Evolutionary conservation across 192 early-diverging fungal genomes (phyloP), one percentile per base, ranked within the genome.

Genomic region (Coemansia sp.): DNA sequence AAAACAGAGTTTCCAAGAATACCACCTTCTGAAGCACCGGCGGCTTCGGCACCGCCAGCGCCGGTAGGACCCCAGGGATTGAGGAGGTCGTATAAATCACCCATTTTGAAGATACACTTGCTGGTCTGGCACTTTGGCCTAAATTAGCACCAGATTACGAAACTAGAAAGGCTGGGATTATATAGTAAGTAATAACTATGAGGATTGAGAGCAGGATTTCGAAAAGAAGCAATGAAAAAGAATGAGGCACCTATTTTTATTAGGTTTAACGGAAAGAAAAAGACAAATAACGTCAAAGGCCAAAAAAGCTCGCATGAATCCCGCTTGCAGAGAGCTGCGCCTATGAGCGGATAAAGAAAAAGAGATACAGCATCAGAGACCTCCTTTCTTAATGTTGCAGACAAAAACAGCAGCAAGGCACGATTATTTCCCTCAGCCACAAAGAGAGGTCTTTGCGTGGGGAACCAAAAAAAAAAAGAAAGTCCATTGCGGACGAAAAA

Each of bases 51-150:
- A 9, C 39, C 39, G 39, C 57, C 57, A 59, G 57, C 39, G 65
- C 59, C 66, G 7, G 75, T 68, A 18, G 71, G 71, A 37, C 80
- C 80, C 80, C 80, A 82, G 6, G 80, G 80, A 66, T 82, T 71
- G 32, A 82, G 80, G 66, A 82, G 71, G 71, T 82, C 80, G 75
- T 74, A 82, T 63, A 82, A 69, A 54, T 82, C 80, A 72, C 80
- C 77, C 80, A 82, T 82, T 71, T 71, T 19, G 40, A 16, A 39
- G 4, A 26, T 26, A 3, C 26, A 26, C 26, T 26, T 26, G 26
- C 6, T 26, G 11, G 51, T 21, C 11, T 21, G 51, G 7, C 51
- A 26, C 51, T 7, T 21, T 54, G 19, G 51, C 22, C 51, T 4
- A 54, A 21, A 5, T 54, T 22, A 21, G 51, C 10, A 26, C 19